Conservation (phyloP, 2,329 filamentous ascomycete species). For the Alternaria infectoria region DNA sequence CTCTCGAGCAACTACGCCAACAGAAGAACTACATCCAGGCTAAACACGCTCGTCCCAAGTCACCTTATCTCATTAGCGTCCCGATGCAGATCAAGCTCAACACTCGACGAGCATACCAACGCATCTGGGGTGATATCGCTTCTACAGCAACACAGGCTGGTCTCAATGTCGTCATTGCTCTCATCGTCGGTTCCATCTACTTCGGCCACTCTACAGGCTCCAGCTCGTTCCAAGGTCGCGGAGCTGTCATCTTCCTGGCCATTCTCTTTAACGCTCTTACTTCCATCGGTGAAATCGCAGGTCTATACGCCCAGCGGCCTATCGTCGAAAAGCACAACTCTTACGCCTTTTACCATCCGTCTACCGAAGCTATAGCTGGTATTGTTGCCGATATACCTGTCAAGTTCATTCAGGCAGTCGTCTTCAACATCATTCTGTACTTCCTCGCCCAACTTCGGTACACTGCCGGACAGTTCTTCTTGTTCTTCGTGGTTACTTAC, state of each 20-base stretch:
- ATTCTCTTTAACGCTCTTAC: slow-evolving; percentile 65
- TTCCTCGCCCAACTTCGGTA: slow-evolving; percentile 82
- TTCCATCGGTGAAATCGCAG: slow-evolving; percentile 60
- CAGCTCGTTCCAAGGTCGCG: slow-evolving; percentile 60
- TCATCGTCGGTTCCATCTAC: slow-evolving; percentile 69
- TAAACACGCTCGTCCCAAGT: slow-evolving; percentile 61
- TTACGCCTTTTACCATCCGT: slow-evolving; percentile 88
- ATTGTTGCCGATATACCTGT: slow-evolving; percentile 85
- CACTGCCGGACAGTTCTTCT: slow-evolving; percentile 78
- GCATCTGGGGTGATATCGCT: slow-evolving; percentile 42
- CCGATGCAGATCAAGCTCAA: slow-evolving; percentile 52
- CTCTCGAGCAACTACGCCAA: slow-evolving; percentile 43
- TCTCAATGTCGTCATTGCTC: slow-evolving; percentile 61
- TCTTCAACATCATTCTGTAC: slow-evolving; percentile 82
- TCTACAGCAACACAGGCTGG: slow-evolving; percentile 46
- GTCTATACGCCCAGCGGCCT: slow-evolving; percentile 79
- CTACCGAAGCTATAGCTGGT: slow-evolving; percentile 80
- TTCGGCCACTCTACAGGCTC: slow-evolving; percentile 60
- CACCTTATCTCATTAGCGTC: slow-evolving; percentile 64
- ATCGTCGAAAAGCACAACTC: slow-evolving; percentile 89
- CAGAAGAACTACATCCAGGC: slow-evolving; percentile 60
- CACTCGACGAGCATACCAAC: slow-evolving; percentile 41
- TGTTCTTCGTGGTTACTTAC: slow-evolving; percentile 69
- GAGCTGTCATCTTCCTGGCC: slow-evolving; percentile 66
- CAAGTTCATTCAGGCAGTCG: slow-evolving; percentile 72